A percentile compares a stretch with the other conserved stretches of the same genome.
Conservation (phyloP, 1,284 basidiomycete genomes). For the Heterobasidion parviporum region DNA sequence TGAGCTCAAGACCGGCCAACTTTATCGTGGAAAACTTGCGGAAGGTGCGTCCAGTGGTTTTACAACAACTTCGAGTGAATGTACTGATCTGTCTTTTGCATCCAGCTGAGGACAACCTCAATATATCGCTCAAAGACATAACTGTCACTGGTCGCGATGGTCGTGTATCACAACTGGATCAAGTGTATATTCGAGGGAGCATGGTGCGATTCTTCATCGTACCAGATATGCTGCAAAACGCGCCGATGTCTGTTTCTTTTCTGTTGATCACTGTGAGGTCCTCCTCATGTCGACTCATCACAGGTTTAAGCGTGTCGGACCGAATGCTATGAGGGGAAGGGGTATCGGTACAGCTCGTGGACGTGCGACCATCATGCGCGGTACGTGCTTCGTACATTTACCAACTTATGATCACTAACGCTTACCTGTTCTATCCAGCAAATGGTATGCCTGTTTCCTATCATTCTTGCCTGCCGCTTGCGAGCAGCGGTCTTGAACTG, state of each 20-base stretch:
- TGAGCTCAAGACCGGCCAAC: conserved; percentile 95
- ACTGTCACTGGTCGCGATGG: conserved; percentile 98
- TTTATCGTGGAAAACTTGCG: conserved; percentile 95
- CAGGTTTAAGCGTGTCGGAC: conserved; percentile 98
- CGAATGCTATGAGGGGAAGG: conserved; percentile 96
- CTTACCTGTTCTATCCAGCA: conserved; percentile 29
- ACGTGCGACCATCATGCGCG: conserved; percentile 93
- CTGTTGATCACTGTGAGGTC: background rate
- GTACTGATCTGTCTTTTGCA: conserved; percentile 8
- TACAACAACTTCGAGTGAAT: conserved; percentile 9
- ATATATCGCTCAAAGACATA: conserved; percentile 94
- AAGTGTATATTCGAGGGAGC: conserved; percentile 97
- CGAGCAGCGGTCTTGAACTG: conserved; percentile 5
- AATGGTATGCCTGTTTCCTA: conserved; percentile 40
- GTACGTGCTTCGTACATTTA: conserved; percentile 31
- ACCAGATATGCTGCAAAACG: conserved; percentile 98
- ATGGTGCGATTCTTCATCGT: conserved; percentile 99
- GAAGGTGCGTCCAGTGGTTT: conserved; percentile 54
- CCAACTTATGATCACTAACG: conserved; percentile 11
- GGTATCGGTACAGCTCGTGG: conserved; percentile 98
- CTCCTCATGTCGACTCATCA: background rate
- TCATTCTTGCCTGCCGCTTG: background rate
- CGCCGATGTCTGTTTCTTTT: conserved; percentile 78
- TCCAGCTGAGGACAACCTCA: conserved; percentile 95
- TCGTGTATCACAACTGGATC: conserved; percentile 97